These are phyloP conservation scores for Suhomyces panamericanus DNA, from an alignment of 1,139 yeast genomes.

Conservation along the genomic window DNA sequence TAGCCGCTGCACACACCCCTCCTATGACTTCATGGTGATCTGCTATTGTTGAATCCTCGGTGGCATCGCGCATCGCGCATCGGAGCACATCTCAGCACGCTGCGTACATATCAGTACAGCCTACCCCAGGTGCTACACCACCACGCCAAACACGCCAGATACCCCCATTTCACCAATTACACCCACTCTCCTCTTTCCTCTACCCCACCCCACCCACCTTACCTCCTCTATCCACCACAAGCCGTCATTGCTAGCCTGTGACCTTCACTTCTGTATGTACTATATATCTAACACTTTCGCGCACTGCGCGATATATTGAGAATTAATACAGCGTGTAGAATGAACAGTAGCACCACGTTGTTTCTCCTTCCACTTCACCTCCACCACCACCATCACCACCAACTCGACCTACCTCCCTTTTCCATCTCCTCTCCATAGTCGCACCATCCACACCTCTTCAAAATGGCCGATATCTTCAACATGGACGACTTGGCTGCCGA, in stretches of 20 bases:
- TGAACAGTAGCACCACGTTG: background rate
- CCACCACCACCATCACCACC: background rate
- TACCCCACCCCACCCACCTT: background rate
- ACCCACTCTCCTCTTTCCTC: background rate
- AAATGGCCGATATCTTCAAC: conserved; percentile 20
- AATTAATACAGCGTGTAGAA: background rate
- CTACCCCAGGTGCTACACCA: too few species aligned
- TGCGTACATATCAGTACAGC: too few species aligned
- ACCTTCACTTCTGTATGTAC: background rate
- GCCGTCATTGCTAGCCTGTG: background rate
- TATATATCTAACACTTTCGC: background rate
- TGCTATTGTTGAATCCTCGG: too few species aligned
- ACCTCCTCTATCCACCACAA: background rate
- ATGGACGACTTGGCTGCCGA: conserved; percentile 20
- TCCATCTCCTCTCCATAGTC: background rate
- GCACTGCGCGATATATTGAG: background rate
- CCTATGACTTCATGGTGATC: too few species aligned
- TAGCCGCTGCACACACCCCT: too few species aligned
- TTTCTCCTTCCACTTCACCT: background rate
- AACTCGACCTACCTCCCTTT: background rate
- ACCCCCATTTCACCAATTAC: too few species aligned
- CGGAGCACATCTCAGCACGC: too few species aligned
- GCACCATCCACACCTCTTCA: background rate
- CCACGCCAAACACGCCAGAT: too few species aligned
- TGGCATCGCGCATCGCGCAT: too few species aligned